Base-by-base conservation (phyloP, 2,329 filamentous ascomycete species). In the Ophiostoma quercus region DNA sequence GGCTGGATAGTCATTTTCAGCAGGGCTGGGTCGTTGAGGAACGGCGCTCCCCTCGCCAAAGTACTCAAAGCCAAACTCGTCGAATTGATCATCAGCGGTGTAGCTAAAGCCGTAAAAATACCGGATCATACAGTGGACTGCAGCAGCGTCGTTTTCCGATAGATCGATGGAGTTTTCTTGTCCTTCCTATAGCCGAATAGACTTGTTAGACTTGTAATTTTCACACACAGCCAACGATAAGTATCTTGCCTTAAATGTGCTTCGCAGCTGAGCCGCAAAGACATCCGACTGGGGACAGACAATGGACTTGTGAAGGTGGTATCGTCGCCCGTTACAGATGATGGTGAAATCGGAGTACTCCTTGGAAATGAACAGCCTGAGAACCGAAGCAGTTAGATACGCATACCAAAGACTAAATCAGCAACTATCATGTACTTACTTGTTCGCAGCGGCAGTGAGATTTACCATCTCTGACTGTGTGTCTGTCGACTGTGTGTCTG, bases 291-390 rank as follows among this genome's bases (percentile, higher is more conserved):
- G 69, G 12, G 69, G 32, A 14, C 69, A 68, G 25, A 70, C 66
- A 19, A 70, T 66, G 5, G 43, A 29, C 16, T 60, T 67, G 60
- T 70, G 69, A 9, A 70, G 22, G 19, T 34, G 39, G n/a, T 68
- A 70, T 11, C 1, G 22, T 7, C 43, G 11, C 2, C 16, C 66
- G 16, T 29, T 14, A 43, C 66, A 68, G 9, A n/a, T 34, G 8
- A 68, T 25, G 12, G 54, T 32, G 29, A 70, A 65, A 34, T 71
- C 67, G 3, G 65, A 63, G 22, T 54, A 71, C 37, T 67, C 65
- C 9, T 34, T 39, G 6, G 47, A 43, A 1, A 8, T 19, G 34
- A 34, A 63, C 19, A 70, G 65, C 19, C 68, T 67, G 14, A 6
- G n/a, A 4, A 8, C 25, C 9, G 22, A 25, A 25, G 51, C n/a